Evolutionary conservation across 1,284 basidiomycete genomes (phyloP).

Genomic region (Pisolithus thermaeus): DNA sequence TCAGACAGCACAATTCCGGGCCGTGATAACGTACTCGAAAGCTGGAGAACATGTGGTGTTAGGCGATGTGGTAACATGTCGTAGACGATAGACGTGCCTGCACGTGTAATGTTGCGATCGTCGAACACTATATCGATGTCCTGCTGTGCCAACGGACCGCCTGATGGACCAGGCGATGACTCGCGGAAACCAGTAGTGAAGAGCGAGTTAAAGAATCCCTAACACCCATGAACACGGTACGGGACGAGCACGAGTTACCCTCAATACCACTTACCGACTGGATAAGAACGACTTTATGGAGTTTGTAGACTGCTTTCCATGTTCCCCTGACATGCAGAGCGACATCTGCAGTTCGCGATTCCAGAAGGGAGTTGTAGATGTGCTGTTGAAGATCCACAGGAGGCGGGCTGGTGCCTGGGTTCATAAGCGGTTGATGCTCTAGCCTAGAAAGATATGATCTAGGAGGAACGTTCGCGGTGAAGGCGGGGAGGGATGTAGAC

Average conservation of each 20-base stretch:
- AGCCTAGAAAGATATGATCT: not conserved
- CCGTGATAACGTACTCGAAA: slow-evolving; percentile 48
- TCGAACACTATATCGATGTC: slow-evolving; percentile 71
- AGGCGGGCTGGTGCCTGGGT: slow-evolving; percentile 28
- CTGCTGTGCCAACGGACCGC: slow-evolving; percentile 29
- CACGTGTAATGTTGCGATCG: slow-evolving; percentile 80
- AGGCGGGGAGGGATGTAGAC: slow-evolving; percentile 9
- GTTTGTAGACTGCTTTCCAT: slow-evolving; percentile 72
- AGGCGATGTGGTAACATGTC: slow-evolving; percentile 1
- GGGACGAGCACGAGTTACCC: not conserved
- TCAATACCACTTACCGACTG: slow-evolving; percentile 53
- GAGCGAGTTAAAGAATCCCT: slow-evolving; percentile 82
- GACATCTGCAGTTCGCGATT: slow-evolving; percentile 71
- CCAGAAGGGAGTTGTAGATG: slow-evolving; percentile 68
- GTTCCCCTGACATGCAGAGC: slow-evolving; percentile 61
- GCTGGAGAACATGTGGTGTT: slow-evolving; percentile 32
- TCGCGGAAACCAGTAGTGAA: slow-evolving; percentile 82
- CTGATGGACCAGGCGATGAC: slow-evolving; percentile 33
- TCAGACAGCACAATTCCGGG: not conserved
- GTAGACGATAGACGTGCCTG: slow-evolving; percentile 47
- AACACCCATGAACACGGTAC: not conserved
- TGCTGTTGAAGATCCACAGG: slow-evolving; percentile 59
- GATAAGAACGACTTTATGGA: slow-evolving; percentile 81
- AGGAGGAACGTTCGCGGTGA: not conserved
- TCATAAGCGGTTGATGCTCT: slow-evolving; percentile 21